A percentile compares a stretch with the other conserved stretches of the same genome.
Evolutionary conservation across 768 basidiomycete genomes (phyloP).

Genomic region (Boletus edulis): DNA sequence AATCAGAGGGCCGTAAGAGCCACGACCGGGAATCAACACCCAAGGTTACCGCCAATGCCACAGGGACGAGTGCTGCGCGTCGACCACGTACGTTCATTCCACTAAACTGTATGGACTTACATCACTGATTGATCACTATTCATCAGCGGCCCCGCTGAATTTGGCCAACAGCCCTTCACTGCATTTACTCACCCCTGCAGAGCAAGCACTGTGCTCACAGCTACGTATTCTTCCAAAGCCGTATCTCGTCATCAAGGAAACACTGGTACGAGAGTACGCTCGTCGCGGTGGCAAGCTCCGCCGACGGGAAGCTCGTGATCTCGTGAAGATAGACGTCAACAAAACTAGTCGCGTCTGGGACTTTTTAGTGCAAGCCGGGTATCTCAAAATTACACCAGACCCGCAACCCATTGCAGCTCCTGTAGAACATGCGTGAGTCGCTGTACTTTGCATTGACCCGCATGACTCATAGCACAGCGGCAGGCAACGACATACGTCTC

Average conservation of each 20-base stretch:
- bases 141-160: slow-evolving; percentile 67
- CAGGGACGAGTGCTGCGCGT: slow-evolving; percentile 38
- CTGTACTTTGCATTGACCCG: background rate
- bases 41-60: slow-evolving; percentile 37
- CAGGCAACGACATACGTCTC: slow-evolving; percentile 14
- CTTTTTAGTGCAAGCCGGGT: slow-evolving; percentile 84
- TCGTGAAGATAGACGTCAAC: slow-evolving; percentile 91
- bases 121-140: slow-evolving; percentile 1
- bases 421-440: slow-evolving; percentile 37
- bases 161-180: slow-evolving; percentile 87
- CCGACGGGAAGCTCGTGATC: slow-evolving; percentile 82
- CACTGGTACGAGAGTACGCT: slow-evolving; percentile 89
- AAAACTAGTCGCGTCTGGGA: slow-evolving; percentile 94
- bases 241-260: slow-evolving; percentile 95
- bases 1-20: slow-evolving; percentile 53
- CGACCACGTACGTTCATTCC: slow-evolving; percentile 37
- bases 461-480: background rate
- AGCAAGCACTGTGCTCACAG: slow-evolving; percentile 84
- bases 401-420: slow-evolving; percentile 28
- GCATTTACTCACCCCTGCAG: slow-evolving; percentile 84
- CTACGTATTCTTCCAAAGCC: slow-evolving; percentile 93
- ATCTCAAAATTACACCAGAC: slow-evolving; percentile 67
- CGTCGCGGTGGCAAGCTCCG: slow-evolving; percentile 85
- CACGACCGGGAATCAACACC: slow-evolving; percentile 64
- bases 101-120: background rate